Evolutionary conservation across 2,329 filamentous ascomycete genomes (phyloP), one percentile per base, ranked within the genome.

Genomic region (Diaporthe vexans): DNA sequence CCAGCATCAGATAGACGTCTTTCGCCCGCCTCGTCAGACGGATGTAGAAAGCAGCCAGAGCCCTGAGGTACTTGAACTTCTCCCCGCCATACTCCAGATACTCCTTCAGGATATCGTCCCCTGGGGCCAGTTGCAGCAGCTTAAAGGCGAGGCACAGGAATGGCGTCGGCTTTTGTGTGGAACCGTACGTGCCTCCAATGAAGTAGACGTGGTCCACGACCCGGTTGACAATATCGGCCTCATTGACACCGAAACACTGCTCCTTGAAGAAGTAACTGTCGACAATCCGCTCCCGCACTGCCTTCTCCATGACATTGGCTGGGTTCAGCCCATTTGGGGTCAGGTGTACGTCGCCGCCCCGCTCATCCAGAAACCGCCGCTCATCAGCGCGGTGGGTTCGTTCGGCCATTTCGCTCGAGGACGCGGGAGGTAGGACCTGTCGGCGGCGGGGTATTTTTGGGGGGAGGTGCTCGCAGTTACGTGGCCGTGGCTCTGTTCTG

Each of bases 241-340:
- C 91, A 86, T 98, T 99, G 77, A 99, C 89, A 56, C 94, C 97
- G 84, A 98, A 99, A 83, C 97, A 98, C 86, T 98, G 95, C 85
- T 98, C 97, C 84, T 98, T 98, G 94, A 95, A 99, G 87, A 98
- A 99, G 85, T 98, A 97, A 71, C 92, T 94, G 81, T 98, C 95
- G 78, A 95, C 92, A 83, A 99, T 98, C 81, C 97, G 95, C 85
- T 99, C 97, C 81, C 94, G 94, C 77, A 98, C 95, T 54, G 95
- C 94, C 83, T 97, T 98, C 84, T 98, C 96, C 89, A 98, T 94
- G 75, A 98, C 94, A 6, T 94, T 95, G n/a, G 95, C 94, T 0
- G 96, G 96, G 85, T 98, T 98, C 80, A 97, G 93, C 75, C 95
- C 95, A 82, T 96, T 93, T 74, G 91, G 95, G 76, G 97, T 92